Conservation (phyloP, 768 basidiomycete genomes). For the Mycena floridula region DNA sequence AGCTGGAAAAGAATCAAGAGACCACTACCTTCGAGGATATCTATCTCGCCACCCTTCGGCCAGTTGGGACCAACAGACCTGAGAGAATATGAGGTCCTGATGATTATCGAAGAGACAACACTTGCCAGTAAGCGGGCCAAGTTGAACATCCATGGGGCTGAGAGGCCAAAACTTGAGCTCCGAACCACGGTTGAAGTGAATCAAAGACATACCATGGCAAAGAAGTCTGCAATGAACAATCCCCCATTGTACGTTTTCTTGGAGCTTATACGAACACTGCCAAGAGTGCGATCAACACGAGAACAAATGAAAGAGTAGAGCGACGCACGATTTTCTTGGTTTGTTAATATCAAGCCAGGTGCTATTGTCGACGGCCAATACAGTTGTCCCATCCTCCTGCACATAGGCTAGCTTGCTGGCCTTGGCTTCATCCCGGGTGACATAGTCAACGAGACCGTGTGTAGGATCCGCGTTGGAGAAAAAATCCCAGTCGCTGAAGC, state of each 20-base stretch:
- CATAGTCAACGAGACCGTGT: constrained; percentile 60
- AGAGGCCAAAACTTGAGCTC: constrained; percentile 35
- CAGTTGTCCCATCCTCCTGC: constrained; percentile 46
- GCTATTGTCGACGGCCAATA: constrained; percentile 59
- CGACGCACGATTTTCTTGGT: constrained; percentile 49
- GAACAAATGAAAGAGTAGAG: constrained; percentile 5
- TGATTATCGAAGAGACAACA: not conserved
- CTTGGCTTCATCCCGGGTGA: constrained; percentile 39
- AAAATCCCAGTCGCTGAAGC: constrained; percentile 58
- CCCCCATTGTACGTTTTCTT: constrained; percentile 59
- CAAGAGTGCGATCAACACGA: constrained; percentile 3
- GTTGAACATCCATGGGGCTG: constrained; percentile 72
- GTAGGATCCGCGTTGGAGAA: constrained; percentile 63
- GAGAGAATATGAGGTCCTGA: too few relatives aligned
- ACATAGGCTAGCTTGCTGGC: constrained; percentile 55
- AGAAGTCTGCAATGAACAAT: constrained; percentile 51
- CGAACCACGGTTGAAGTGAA: not conserved
- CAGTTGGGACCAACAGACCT: constrained; percentile 44
- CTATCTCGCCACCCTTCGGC: constrained; percentile 60
- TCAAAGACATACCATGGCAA: constrained; percentile 18
- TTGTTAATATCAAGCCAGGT: constrained; percentile 41
- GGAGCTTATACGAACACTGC: constrained; percentile 63
- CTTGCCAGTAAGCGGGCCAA: constrained; percentile 49
- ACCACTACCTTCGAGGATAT: constrained; percentile 73
- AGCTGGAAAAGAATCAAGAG: too few relatives aligned